Evolutionary conservation across 176 grass and related monocot genomes (phyloP), one percentile per base, ranked within the genome.

Genomic region (Pontederia crassipes): DNA sequence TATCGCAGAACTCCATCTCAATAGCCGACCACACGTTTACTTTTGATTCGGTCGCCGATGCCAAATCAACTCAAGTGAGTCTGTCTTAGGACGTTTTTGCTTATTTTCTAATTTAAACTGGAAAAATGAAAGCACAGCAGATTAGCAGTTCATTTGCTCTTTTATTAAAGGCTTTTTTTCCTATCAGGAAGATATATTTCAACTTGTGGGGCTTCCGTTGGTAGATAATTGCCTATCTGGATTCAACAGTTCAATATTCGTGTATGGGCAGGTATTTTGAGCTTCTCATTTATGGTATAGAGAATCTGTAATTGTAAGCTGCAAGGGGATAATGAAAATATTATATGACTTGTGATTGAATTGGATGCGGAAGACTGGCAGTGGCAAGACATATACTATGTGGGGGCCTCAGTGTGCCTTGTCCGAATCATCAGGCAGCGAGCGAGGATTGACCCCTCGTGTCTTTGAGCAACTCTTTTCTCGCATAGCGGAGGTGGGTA

Each of bases 171-270:
- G 28, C 63, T 57, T 27, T 35, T 54, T 63, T 28, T n/a, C 54
- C 69, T 73, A 66, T 17, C 67, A 98, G 93, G 93, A 88, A 48
- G 87, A 91, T 45, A 71, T 98, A 58, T 98, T 88, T 70, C 80
- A 67, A 28, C 84, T 98, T 75, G 93, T 88, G 27, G 93, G 93
- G 20, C 28, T 83, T 52, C 87, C 87, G 9, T 78, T 98, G 28
- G 87, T 98, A 49, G 93, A 98, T 59, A 98, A 98, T 62, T 98
- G 93, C 81, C 71, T 98, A 66, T 76, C 71, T 9, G 93, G 93
- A 54, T 98, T 98, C 66, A 98, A 98, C 68, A 98, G 93, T 71
- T 98, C 93, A 7, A 92, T 98, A 75, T 98, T 98, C 85, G 93
- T 87, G n/a, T 98, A 98, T 24, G 93, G 93, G 17, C 93, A 98